These are phyloP conservation scores for Austroboletus olivaceoglutinosus DNA, from an alignment of 1,284 basidiomycete species.

Conservation along the genomic window DNA sequence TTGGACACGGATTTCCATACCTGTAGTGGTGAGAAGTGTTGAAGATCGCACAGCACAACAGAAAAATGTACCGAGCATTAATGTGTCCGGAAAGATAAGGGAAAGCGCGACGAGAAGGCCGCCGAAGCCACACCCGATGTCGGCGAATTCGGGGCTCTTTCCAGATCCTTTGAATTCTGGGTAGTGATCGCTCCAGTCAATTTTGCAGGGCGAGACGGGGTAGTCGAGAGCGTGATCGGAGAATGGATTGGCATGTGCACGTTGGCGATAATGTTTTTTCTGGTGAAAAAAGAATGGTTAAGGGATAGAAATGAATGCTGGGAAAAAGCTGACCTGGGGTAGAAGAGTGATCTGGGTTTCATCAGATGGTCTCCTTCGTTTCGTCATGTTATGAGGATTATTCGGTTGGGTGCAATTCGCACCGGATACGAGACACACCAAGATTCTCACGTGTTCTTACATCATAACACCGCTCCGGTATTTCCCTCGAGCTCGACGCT, in stretches of 20 bases:
- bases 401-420: slow-evolving; percentile 8
- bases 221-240: slow-evolving; percentile 93
- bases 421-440: background rate
- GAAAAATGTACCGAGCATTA: slow-evolving; percentile 83
- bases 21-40: slow-evolving; percentile 39
- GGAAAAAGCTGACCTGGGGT: slow-evolving; percentile 25
- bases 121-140: slow-evolving; percentile 98
- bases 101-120: slow-evolving; percentile 90
- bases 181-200: slow-evolving; percentile 88
- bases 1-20: slow-evolving; percentile 96
- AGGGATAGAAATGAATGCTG: background rate
- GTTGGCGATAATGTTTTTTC: slow-evolving; percentile 96
- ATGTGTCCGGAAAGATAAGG: slow-evolving; percentile 85
- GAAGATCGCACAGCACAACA: background rate
- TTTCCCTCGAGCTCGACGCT: slow-evolving; percentile 18
- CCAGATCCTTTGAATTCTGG: slow-evolving; percentile 62
- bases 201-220: slow-evolving; percentile 73
- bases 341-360: slow-evolving; percentile 12
- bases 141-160: slow-evolving; percentile 88
- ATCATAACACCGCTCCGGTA: slow-evolving; percentile 20
- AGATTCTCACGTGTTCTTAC: slow-evolving; percentile 15
- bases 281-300: slow-evolving; percentile 30
- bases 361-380: slow-evolving; percentile 26
- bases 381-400: slow-evolving; percentile 8
- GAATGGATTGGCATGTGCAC: slow-evolving; percentile 98